Conservation (phyloP, 176 grass and related monocot genomes). For the Musa schizocarpa region DNA sequence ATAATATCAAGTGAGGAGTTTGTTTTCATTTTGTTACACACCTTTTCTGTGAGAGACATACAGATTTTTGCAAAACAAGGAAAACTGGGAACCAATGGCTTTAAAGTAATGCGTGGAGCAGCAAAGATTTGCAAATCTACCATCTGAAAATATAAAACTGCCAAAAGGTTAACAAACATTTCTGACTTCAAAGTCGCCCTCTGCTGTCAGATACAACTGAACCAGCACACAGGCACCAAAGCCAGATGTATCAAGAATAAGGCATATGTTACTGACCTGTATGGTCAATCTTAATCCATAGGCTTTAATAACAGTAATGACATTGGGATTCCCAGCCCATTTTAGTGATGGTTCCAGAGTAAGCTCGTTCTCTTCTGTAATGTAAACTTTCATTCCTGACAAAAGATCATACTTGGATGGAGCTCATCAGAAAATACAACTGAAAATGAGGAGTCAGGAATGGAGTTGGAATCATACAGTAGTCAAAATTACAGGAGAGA, state of each 20-base stretch:
- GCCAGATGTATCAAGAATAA: not conserved
- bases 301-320: slow-evolving; percentile 61
- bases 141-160: slow-evolving; percentile 42
- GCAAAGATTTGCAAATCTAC: slow-evolving; percentile 95
- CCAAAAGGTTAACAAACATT: not conserved
- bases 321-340: slow-evolving; percentile 98
- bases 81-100: slow-evolving; percentile 77
- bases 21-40: slow-evolving; percentile 15
- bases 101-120: slow-evolving; percentile 77
- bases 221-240: not conserved
- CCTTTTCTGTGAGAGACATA: slow-evolving; percentile 94
- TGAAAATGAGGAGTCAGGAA: not conserved
- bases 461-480: not conserved
- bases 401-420: slow-evolving; percentile 9
- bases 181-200: not conserved
- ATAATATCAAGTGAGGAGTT: slow-evolving; percentile 12
- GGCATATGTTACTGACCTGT: slow-evolving; percentile 34
- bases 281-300: slow-evolving; percentile 71
- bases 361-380: slow-evolving; percentile 85
- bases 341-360: slow-evolving; percentile 97
- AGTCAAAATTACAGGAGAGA: not conserved
- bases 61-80: slow-evolving; percentile 85
- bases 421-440: not conserved
- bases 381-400: slow-evolving; percentile 92
- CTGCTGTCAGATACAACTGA: not conserved